Conservation (phyloP, 352 stramenopile genomes). For the Poterioochromonas sp. region DNA sequence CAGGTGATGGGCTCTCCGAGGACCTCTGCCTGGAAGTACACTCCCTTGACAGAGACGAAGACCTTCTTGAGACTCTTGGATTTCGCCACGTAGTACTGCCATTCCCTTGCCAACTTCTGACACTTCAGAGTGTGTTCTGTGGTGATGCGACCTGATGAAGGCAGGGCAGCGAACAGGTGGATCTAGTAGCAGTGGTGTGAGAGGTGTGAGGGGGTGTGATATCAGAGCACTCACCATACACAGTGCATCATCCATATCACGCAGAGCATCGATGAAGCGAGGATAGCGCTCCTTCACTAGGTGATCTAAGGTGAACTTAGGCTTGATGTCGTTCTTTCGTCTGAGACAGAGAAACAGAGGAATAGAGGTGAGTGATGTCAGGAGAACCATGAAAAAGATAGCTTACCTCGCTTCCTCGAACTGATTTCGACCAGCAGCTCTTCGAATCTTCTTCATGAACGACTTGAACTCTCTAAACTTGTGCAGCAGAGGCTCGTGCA, state of each 20-base stretch:
- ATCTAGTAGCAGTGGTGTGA: slow-evolving; percentile 26
- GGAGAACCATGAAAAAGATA: background rate
- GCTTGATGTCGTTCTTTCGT: slow-evolving; percentile 47
- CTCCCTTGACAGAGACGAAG: slow-evolving; percentile 98
- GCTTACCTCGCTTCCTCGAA: slow-evolving; percentile 50
- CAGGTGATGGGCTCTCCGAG: slow-evolving; percentile 88
- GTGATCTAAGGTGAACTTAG: slow-evolving; percentile 90
- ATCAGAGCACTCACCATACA: slow-evolving; percentile 63
- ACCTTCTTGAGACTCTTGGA: slow-evolving; percentile 84
- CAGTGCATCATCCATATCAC: slow-evolving; percentile 96
- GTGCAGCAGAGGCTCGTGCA: slow-evolving; percentile 93
- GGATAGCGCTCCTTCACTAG: slow-evolving; percentile 97
- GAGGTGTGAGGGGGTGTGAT: background rate
- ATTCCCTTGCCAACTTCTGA: slow-evolving; percentile 80
- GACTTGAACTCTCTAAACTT: slow-evolving; percentile 96
- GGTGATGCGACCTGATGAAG: slow-evolving; percentile 62
- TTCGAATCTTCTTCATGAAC: slow-evolving; percentile 96
- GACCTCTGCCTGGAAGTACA: slow-evolving; percentile 93
- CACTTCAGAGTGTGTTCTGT: slow-evolving; percentile 74
- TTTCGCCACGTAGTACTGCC: slow-evolving; percentile 85
- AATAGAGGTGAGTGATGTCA: background rate
- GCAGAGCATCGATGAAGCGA: slow-evolving; percentile 87
- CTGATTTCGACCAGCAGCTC: slow-evolving; percentile 53
- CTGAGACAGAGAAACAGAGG: background rate
- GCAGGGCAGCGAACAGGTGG: slow-evolving; percentile 91